A percentile compares a stretch with the other conserved stretches of the same genome.
These are phyloP conservation scores for Solanum aculeatissimum DNA, from an alignment of 305 asterid genomes.

Conservation along the genomic window DNA sequence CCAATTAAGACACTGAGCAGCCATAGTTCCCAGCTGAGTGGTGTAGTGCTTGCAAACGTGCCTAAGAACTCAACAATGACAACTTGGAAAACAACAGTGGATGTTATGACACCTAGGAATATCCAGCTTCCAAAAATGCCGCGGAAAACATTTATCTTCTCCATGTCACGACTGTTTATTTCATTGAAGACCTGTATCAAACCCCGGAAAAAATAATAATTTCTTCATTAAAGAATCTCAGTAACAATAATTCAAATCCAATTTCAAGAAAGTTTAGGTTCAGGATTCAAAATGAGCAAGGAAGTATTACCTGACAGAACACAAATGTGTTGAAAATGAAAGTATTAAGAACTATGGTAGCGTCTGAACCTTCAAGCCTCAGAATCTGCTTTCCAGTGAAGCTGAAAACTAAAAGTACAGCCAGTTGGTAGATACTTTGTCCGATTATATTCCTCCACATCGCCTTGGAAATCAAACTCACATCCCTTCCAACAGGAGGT, in stretches of 20 bases:
- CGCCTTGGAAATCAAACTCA: slow-evolving; percentile 57
- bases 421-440: slow-evolving; percentile 74
- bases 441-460: slow-evolving; percentile 97
- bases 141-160: slow-evolving; percentile 69
- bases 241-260: background rate
- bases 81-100: slow-evolving; percentile 68
- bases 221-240: background rate
- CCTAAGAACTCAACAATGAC: slow-evolving; percentile 82
- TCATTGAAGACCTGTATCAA: slow-evolving; percentile 75
- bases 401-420: slow-evolving; percentile 55
- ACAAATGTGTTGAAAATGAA: slow-evolving; percentile 98
- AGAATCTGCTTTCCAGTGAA: slow-evolving; percentile 54
- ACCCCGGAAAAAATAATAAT: background rate
- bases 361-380: slow-evolving; percentile 51
- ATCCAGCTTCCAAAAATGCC: slow-evolving; percentile 70
- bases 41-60: slow-evolving; percentile 80
- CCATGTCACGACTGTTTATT: slow-evolving; percentile 87
- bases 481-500: slow-evolving; percentile 65
- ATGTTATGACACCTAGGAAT: slow-evolving; percentile 48
- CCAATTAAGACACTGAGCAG: slow-evolving; percentile 48
- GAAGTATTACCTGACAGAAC: slow-evolving; percentile 80
- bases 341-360: slow-evolving; percentile 51
- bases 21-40: slow-evolving; percentile 76
- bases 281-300: too few relatives aligned
- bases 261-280: too few relatives aligned